Percentiles rank a stretch among this genome's conserved stretches.
These are phyloP conservation scores for Emergomyces orientalis DNA, from an alignment of 2,329 filamentous ascomycete species.

Conservation along the genomic window DNA sequence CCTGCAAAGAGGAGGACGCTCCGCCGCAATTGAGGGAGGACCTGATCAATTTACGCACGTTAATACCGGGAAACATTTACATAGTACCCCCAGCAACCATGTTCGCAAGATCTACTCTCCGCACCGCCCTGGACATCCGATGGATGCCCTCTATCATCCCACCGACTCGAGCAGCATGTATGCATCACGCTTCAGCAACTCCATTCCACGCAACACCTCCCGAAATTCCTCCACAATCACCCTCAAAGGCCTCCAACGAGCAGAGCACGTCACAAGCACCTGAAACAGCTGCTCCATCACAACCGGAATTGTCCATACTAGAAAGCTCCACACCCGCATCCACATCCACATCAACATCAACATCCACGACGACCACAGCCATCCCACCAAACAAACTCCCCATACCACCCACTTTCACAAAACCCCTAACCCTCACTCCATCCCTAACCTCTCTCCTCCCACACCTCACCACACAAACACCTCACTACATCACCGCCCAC, in stretches of 20 bases:
- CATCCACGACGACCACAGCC: slow-evolving; percentile 12
- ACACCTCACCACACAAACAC: slow-evolving; percentile 35
- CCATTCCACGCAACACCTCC: slow-evolving; percentile 25
- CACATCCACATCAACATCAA: slow-evolving; percentile 13
- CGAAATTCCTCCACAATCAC: slow-evolving; percentile 21
- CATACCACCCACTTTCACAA: slow-evolving; percentile 29
- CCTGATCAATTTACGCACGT: background rate
- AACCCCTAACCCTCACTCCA: slow-evolving; percentile 33
- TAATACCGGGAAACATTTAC: background rate
- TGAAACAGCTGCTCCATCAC: slow-evolving; percentile 20
- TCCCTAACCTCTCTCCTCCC: slow-evolving; percentile 37
- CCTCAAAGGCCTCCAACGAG: slow-evolving; percentile 16
- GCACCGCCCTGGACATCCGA: slow-evolving; percentile 20
- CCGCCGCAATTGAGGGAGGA: slow-evolving; percentile 3
- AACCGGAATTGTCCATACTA: slow-evolving; percentile 14
- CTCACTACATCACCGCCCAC: slow-evolving; percentile 41
- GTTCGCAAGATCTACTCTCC: slow-evolving; percentile 30
- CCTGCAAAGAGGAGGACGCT: background rate
- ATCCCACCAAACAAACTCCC: slow-evolving; percentile 25
- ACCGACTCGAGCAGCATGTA: slow-evolving; percentile 33
- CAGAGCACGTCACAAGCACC: background rate
- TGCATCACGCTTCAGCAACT: slow-evolving; percentile 31
- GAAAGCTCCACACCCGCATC: slow-evolving; percentile 3
- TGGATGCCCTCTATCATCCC: slow-evolving; percentile 17
- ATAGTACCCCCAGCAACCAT: slow-evolving; percentile 19